A percentile compares a stretch with the other conserved stretches of the same genome.
phyloP scores from a whole-genome alignment of 2,329 filamentous ascomycete species.

The Beauveria caledonica region DNA sequence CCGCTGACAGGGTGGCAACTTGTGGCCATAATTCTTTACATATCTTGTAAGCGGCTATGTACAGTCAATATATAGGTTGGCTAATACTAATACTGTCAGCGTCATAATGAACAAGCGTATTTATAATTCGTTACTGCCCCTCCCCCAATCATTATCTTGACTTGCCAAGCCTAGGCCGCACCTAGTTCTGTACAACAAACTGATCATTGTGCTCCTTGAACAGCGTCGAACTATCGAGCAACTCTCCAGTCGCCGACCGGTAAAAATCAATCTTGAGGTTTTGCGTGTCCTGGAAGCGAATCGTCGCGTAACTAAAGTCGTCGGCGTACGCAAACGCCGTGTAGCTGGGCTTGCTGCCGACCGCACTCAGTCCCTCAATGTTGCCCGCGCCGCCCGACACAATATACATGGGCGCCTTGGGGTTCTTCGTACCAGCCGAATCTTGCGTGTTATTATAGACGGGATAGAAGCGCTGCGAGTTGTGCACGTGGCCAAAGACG shows the following conservation, averaged over 20 bases:
- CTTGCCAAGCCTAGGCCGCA: not conserved
- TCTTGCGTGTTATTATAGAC: slow-evolving; percentile 28
- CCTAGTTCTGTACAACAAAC: slow-evolving; percentile 29
- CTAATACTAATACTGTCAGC: not conserved
- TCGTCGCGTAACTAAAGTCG: slow-evolving; percentile 43
- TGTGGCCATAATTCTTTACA: not conserved
- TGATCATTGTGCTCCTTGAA: slow-evolving; percentile 38
- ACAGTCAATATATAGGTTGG: not conserved
- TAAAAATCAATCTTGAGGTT: slow-evolving; percentile 44
- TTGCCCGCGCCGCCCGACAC: slow-evolving; percentile 48
- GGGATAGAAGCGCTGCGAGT: slow-evolving; percentile 44
- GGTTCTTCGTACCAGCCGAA: slow-evolving; percentile 28
- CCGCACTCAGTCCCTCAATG: slow-evolving; percentile 30
- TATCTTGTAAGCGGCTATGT: not conserved
- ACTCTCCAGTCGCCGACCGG: slow-evolving; percentile 36
- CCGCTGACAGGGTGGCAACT: not conserved
- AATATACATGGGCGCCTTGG: slow-evolving; percentile 26
- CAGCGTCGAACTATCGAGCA: slow-evolving; percentile 39
- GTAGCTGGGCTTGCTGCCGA: slow-evolving; percentile 26
- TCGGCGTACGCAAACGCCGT: slow-evolving; percentile 21
- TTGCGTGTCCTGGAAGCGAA: slow-evolving; percentile 37
- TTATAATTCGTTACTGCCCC: not conserved
- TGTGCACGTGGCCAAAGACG: slow-evolving; percentile 51
- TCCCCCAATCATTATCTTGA: not conserved
- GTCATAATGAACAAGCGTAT: not conserved